A percentile compares a stretch with the other conserved stretches of the same genome.
Evolutionary conservation across 2,329 filamentous ascomycete species (phyloP).

Genomic region (Apiospora marii): DNA sequence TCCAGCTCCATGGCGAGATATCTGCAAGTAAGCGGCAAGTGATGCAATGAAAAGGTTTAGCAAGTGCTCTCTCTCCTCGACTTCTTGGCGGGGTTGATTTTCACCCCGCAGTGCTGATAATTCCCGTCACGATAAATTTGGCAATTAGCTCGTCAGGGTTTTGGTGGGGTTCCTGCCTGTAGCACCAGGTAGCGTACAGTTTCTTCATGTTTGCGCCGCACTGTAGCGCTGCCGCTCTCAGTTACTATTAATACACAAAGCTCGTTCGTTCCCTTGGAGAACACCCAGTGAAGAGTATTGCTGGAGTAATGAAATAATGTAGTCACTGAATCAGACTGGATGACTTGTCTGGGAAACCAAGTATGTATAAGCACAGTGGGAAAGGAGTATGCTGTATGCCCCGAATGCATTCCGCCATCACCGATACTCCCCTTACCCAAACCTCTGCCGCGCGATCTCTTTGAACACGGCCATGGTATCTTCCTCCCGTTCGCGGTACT

Average conservation of each 20-base stretch:
- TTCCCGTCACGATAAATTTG: background rate
- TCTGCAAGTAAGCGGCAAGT: background rate
- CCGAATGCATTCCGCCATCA: background rate
- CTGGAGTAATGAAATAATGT: no score
- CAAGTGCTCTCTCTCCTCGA: background rate
- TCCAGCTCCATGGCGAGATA: constrained; percentile 38
- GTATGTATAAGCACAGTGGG: background rate
- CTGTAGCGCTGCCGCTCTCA: background rate
- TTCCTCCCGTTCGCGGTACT: constrained; percentile 79
- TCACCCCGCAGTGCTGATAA: constrained; percentile 14
- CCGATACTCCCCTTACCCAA: constrained; percentile 58
- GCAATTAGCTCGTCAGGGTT: background rate
- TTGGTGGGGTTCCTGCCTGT: constrained; percentile 7
- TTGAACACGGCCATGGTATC: constrained; percentile 84
- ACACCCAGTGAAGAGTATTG: no score
- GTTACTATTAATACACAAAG: background rate
- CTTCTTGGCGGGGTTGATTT: constrained; percentile 16
- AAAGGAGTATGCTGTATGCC: background rate
- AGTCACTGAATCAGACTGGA: no score
- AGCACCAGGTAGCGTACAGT: background rate
- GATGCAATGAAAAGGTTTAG: background rate
- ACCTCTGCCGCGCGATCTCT: constrained; percentile 80
- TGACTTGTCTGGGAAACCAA: background rate
- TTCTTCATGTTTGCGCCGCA: constrained; percentile 4
- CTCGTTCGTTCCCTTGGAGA: no score